Evolutionary conservation across 2,329 filamentous ascomycete genomes (phyloP).

Genomic region (Beauveria rudraprayagi): DNA sequence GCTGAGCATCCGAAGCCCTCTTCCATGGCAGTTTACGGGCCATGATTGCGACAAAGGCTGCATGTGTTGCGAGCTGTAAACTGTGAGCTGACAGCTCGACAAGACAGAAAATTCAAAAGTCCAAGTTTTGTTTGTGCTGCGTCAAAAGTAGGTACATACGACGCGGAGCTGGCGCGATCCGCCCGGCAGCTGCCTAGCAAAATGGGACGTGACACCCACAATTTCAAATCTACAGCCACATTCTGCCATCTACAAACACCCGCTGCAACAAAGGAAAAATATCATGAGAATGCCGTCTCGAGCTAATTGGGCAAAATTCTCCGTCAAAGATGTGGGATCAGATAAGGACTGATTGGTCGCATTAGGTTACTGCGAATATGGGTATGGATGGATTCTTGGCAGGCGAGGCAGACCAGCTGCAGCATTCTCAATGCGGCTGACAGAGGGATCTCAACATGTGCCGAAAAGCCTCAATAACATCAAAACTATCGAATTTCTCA

Average conservation of each 20-base stretch:
- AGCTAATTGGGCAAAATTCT: no score
- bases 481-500: no score
- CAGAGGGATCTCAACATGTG: no score
- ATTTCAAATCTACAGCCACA: neutral
- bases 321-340: no score
- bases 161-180: neutral
- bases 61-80: no score
- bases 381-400: neutral
- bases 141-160: neutral
- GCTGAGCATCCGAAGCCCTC: slow-evolving; percentile 16
- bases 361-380: neutral
- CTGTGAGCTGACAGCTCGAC: no score
- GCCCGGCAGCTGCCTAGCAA: neutral
- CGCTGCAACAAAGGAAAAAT: neutral
- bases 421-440: no score
- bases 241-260: neutral
- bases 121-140: neutral
- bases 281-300: no score
- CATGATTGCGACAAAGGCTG: slow-evolving; percentile 27
- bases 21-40: slow-evolving; percentile 46
- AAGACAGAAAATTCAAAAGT: neutral
- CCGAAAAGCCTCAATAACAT: no score
- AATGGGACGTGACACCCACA: neutral
- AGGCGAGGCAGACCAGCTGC: neutral
- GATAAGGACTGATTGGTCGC: no score